Base-by-base conservation (phyloP, 2,329 filamentous ascomycete genomes). In the Fusarium sarcochroum region DNA sequence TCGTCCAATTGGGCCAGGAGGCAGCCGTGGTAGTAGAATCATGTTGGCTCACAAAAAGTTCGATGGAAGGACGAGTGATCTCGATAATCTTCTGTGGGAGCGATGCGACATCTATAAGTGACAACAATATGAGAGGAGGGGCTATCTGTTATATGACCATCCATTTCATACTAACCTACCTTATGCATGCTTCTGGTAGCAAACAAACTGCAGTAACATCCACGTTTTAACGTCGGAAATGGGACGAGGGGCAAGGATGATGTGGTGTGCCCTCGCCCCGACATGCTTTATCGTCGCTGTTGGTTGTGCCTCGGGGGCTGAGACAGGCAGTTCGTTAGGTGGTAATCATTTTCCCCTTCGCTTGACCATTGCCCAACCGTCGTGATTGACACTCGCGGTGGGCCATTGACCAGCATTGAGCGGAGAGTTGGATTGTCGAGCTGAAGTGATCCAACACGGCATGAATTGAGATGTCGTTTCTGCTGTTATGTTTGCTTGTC, bases 261-360 rank as follows among this genome's bases (percentile, higher is more conserved):
- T 63, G 50, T 60, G 58, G 63, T 62, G 62, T 61, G 70, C 50
- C 42, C 58, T 61, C 56, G 55, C 52, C 42, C 67, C 55, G 63
- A 56, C 63, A 73, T 74, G 69, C 58, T 62, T 66, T 59, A 66
- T 53, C 48, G 37, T 21, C 50, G 69, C 71, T 66, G 73, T 78
- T 76, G 77, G 76, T 58, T 72, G 69, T 73, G 70, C 75, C 76
- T 76, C 74, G 65, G 59, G 66, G 70, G 73, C 72, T 78, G 75
- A 78, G 76, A 78, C 76, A 77, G 53, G 56, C 60, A 70, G 38
- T 47, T 42, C 50, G 38, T 54, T 44, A 30, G 42, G 37, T 49
- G 50, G 18, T 35, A 23, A 18, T 32, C 25, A 49, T 56, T 50
- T 59, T 30, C 37, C 34, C 23, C 51, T 66, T 62, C 58, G 58